Base-by-base conservation (phyloP, 805 yeast species). In the Candida piceae region DNA sequence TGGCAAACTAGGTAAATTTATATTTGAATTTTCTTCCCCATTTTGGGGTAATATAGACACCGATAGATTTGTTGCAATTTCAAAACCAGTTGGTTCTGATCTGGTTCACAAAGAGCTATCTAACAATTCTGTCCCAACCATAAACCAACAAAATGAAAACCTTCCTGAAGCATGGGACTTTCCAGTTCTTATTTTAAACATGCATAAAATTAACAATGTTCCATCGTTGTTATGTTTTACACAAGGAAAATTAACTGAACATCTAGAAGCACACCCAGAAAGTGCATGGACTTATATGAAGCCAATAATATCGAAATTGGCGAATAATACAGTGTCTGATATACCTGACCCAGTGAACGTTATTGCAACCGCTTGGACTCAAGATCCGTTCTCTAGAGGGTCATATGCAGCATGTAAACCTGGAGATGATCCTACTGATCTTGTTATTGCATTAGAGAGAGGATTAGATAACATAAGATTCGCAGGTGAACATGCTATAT, bases 401-500 rank as follows among this genome's bases (percentile, higher is more conserved):
- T 78, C 96, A 1, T 90, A 86, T 58, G 71, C 85, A 9, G 88
- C 89, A 0, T 72, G 85, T 38, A 57, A 64, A 25, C 76, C 81
- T 0, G 80, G 78, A 7, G 84, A 83, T 55, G 86, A 80, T 49
- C 86, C 94, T 0, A 64, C 74, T 8, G 80, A 74, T 35, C 56
- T 77, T 13, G 72, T 82, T 0, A 54, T 76, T 12, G 82, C 80
- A n/a, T 66, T 84, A 39, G 66, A 73, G 15, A 72, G 73, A 17
- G 84, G 87, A 0, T 63, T 71, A 16, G 77, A 70, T 10, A 65
- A 68, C 7, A 61, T 88, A 3, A 66, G 95, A 29, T 88, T 88
- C 66, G 96, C 96, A 0, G 96, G 96, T 7, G 96, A 88, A 53
- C 96, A 88, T 56, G 83, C 96, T 0, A 76, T 78, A 16, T 62